Conservation (phyloP, 306 rosid genomes). For the Dryas alaskensis region DNA sequence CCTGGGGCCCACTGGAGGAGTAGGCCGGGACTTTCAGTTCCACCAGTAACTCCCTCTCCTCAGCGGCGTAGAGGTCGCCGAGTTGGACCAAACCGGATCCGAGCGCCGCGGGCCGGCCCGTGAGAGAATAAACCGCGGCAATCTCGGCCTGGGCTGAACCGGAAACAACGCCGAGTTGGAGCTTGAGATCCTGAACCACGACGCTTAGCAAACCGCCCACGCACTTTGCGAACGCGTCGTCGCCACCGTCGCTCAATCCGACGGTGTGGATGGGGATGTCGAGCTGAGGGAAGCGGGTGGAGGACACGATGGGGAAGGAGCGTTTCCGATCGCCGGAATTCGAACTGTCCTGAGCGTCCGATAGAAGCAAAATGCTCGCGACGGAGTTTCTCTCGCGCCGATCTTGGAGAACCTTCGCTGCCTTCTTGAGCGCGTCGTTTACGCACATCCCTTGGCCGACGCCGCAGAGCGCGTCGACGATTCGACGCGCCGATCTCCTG, state of each 20-base stretch:
- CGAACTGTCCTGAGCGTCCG: slow-evolving; percentile 23
- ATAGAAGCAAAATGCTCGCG: slow-evolving; percentile 57
- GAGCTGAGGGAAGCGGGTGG: slow-evolving; percentile 48
- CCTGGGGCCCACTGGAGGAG: slow-evolving; percentile 55
- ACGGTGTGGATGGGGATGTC: slow-evolving; percentile 76
- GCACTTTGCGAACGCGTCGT: slow-evolving; percentile 45
- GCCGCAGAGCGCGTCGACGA: slow-evolving; percentile 39
- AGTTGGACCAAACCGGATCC: slow-evolving; percentile 42
- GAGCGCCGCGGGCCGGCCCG: slow-evolving; percentile 47
- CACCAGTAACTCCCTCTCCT: slow-evolving; percentile 62
- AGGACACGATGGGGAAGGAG: slow-evolving; percentile 29
- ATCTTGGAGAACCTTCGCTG: slow-evolving; percentile 82
- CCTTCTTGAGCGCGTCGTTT: slow-evolving; percentile 80
- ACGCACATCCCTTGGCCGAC: slow-evolving; percentile 53
- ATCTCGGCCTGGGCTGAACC: slow-evolving; percentile 57
- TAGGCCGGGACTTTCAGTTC: slow-evolving; percentile 66
- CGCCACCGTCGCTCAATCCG: slow-evolving; percentile 31
- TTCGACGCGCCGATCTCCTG: slow-evolving; percentile 59
- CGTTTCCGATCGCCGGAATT: slow-evolving; percentile 8
- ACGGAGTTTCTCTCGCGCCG: slow-evolving; percentile 77
- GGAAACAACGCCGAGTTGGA: slow-evolving; percentile 56
- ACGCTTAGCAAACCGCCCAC: slow-evolving; percentile 50
- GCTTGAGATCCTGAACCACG: slow-evolving; percentile 61
- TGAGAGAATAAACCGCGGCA: slow-evolving; percentile 59
- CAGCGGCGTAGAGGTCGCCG: slow-evolving; percentile 67